Evolutionary conservation across 495 filamentous ascomycete species (phyloP), one percentile per base, ranked within the genome.

Genomic region (Evansstolkia leycettana): DNA sequence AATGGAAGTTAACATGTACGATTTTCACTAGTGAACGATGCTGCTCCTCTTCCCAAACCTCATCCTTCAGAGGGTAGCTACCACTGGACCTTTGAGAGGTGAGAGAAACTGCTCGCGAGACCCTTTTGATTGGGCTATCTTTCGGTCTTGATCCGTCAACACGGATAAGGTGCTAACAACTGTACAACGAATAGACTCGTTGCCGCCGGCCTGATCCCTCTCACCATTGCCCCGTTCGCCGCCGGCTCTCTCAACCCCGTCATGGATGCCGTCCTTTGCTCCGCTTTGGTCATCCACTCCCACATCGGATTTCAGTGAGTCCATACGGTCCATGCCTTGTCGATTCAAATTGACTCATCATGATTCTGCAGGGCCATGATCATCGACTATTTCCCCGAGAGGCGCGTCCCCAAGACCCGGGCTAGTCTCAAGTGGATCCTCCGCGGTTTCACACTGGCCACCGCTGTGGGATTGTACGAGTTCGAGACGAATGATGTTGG

Each of bases 401-500:
- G 72, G 50, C 67, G 76, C 39, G 66, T 82, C 37, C 86, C 87
- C 20, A 77, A 74, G 47, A 62, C 71, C 30, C 66, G 73, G 46
- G 70, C 70, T 38, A 17, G 65, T 25, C 67, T 80, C 54, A 70
- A 68, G 54, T 96, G 86, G 87, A 66, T 69, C 19, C 75, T 95
- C 32, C 84, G 83, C 48, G 70, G 67, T 35, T 77, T 74, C 44
- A 93, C 92, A 24, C 62, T 84, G 34, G 62, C 82, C 33, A 89
- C 90, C 26, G 84, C 80, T 17, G 65, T 93, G 45, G 89, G 88
- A 32, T 70, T 95, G 38, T 98, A 96, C 63, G 87, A 94, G 67
- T 95, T 96, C 55, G 88, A 98, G 77, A 98, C 90, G n/a, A 95
- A 94, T 54, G 90, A 98, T 49, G 86, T 98, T 26, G 90, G 90